Conservation (phyloP, 352 stramenopile species). For the Pythium utonaiense region DNA sequence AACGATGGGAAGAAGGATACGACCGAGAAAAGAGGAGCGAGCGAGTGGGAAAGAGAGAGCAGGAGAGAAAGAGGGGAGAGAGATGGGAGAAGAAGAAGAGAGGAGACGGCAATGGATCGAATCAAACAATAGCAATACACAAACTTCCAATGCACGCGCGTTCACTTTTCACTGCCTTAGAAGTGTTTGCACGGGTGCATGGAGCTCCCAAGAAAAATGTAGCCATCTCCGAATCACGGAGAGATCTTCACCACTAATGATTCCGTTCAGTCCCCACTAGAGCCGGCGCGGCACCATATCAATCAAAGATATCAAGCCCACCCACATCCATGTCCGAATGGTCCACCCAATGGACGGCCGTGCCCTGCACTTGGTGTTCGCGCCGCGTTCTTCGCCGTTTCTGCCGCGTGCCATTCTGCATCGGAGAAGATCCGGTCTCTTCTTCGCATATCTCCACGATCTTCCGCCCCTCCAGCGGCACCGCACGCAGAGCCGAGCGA, state of each 20-base stretch:
- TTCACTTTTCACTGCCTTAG: too few relatives aligned
- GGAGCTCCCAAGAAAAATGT: too few relatives aligned
- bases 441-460: background rate
- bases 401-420: background rate
- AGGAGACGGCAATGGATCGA: background rate
- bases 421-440: background rate
- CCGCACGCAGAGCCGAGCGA: background rate
- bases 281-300: too few relatives aligned
- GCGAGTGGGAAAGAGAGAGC: background rate
- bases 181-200: too few relatives aligned
- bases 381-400: background rate
- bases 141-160: background rate
- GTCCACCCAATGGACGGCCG: too few relatives aligned
- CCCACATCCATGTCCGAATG: too few relatives aligned
- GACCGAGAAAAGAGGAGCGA: background rate
- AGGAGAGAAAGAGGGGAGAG: background rate
- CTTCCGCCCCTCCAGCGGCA: background rate
- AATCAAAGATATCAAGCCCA: too few relatives aligned
- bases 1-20: background rate
- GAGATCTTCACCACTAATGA: too few relatives aligned
- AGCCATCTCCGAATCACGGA: background rate
- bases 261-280: too few relatives aligned
- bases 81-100: background rate
- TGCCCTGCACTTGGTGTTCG: background rate
- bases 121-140: background rate